Evolutionary conservation across 345 rosid genomes (phyloP).

Genomic region (Lepidium aucheri): DNA sequence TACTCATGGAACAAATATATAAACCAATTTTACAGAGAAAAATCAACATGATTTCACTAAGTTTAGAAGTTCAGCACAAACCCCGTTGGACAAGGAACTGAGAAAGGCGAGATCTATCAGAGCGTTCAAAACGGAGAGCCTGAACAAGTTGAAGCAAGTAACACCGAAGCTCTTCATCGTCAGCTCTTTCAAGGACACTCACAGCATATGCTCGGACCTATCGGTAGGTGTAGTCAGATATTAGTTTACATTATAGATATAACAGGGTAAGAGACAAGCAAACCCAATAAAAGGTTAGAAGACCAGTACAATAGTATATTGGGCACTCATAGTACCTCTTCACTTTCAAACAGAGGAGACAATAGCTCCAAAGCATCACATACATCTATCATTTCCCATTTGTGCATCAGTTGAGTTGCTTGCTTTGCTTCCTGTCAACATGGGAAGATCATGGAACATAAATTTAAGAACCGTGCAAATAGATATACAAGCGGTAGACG

Average conservation of each 20-base stretch:
- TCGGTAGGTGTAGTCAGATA: slow-evolving; percentile 18
- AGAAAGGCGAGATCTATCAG: slow-evolving; percentile 88
- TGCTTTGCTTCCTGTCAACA: slow-evolving; percentile 91
- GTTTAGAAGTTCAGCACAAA: slow-evolving; percentile 32
- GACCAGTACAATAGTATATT: neutral
- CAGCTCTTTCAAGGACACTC: slow-evolving; percentile 94
- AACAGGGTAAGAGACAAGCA: neutral
- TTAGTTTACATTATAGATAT: slow-evolving; percentile 8
- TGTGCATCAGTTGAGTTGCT: slow-evolving; percentile 81
- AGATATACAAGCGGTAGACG: neutral
- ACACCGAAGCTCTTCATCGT: slow-evolving; percentile 97
- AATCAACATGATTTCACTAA: neutral
- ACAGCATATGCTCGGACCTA: slow-evolving; percentile 99
- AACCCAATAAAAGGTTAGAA: neutral
- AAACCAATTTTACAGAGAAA: slow-evolving; percentile 7
- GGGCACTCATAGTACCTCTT: slow-evolving; percentile 53
- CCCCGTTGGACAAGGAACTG: slow-evolving; percentile 93
- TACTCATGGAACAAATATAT: neutral
- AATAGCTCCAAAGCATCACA: slow-evolving; percentile 86
- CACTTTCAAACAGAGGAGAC: slow-evolving; percentile 91
- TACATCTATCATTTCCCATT: slow-evolving; percentile 90
- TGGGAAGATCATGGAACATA: slow-evolving; percentile 10
- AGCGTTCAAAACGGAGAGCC: slow-evolving; percentile 96
- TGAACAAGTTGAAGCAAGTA: slow-evolving; percentile 97
- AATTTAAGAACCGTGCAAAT: neutral